Conservation (phyloP, 805 yeast genomes). For the Saccharomycopsis fermentans region DNA sequence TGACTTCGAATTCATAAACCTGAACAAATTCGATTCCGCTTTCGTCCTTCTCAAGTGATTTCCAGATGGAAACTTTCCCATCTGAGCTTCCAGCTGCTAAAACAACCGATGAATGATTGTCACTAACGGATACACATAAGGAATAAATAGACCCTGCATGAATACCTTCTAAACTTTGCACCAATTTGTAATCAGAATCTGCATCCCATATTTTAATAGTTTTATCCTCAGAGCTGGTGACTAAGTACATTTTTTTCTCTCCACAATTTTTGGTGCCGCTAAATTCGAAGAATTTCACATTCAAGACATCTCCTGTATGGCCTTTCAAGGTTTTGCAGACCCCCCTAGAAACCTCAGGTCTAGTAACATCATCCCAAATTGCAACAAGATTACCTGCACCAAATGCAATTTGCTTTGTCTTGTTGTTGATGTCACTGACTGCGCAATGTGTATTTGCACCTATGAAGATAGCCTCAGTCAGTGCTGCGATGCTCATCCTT, state of each 20-base stretch:
- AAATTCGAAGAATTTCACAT: constrained; percentile 42
- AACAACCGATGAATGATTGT: constrained; percentile 22
- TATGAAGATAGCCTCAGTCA: constrained; percentile 42
- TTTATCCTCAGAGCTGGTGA: constrained; percentile 64
- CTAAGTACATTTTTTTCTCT: constrained; percentile 34
- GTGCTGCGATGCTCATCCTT: not conserved
- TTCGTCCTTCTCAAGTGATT: constrained; percentile 20
- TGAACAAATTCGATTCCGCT: constrained; percentile 21
- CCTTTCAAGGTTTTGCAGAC: constrained; percentile 47
- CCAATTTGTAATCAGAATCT: constrained; percentile 18
- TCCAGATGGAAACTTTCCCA: constrained; percentile 51
- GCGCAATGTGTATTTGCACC: constrained; percentile 66
- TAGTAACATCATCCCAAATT: constrained; percentile 40
- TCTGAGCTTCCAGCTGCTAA: constrained; percentile 56
- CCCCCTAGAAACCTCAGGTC: constrained; percentile 27
- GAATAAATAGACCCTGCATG: constrained; percentile 47
- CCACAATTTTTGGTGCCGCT: constrained; percentile 19
- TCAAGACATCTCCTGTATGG: constrained; percentile 54
- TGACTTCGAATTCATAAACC: constrained; percentile 27
- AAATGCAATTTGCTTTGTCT: constrained; percentile 43
- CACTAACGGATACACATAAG: constrained; percentile 30
- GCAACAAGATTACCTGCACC: constrained; percentile 64
- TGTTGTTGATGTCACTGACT: constrained; percentile 41
- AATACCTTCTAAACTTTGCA: constrained; percentile 26
- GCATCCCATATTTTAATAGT: constrained; percentile 50